Evolutionary conservation across 768 basidiomycete species (phyloP), one percentile per base, ranked within the genome.

Genomic region (Termitomyces sp.): DNA sequence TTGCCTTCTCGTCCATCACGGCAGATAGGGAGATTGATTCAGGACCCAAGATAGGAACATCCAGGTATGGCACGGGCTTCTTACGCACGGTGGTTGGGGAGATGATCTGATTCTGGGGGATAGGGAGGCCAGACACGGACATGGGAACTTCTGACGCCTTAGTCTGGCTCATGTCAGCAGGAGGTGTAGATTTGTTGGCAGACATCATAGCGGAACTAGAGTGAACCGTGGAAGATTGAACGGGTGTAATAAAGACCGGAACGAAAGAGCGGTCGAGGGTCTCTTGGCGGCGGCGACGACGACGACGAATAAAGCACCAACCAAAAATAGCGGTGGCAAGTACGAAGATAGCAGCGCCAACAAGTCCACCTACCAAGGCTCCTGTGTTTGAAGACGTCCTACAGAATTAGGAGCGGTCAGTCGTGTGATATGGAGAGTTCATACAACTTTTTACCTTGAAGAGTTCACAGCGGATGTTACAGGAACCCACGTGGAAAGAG

Each of bases 11-110:
- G 10, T 59, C 36, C 30, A 26, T 18, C 13, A 49, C 26, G 46
- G 14, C 26, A 49, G 44, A 18, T 40, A 53, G 10, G 32, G 26
- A 41, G 4, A 33, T 47, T 12, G 48, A 51, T 14, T 20, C 55
- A n/a, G 51, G 48, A 41, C 50, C 49, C 35, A 56, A 50, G 23
- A 47, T 10, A 18, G 56, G 61, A 30, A 52, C 28, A 20, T 64
- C 62, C 20, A 62, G 41, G 53, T 58, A 65, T 23, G 66, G 58
- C 5, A 64, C 61, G 14, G 64, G 63, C 53, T 67, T 66, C 58
- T 58, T 66, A 41, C 59, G 63, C 20, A 41, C 32, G 10, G 10
- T 36, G 3, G 28, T 38, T 3, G 52, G 52, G n/a, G 47, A 47
- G 32, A 36, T 41, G 6, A 26, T 47, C 35, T 20, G 55, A 28